Conservation (phyloP, 2,329 filamentous ascomycete species). For the Trichoderma simmonsii region DNA sequence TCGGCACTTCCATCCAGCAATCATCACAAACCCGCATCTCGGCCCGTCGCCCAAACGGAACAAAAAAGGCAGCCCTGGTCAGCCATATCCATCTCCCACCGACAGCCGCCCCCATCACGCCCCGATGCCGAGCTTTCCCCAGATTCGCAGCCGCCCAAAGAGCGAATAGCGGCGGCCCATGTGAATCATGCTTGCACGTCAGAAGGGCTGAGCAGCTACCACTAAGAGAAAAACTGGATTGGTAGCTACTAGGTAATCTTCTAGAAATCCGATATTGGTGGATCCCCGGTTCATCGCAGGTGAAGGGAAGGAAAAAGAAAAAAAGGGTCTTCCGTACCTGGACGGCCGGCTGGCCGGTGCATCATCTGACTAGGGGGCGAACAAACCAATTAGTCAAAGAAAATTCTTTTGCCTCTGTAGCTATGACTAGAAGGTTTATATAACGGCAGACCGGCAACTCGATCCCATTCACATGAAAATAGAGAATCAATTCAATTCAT, state of each 20-base stretch:
- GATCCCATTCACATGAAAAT: not conserved
- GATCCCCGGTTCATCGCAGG: not conserved
- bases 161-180: not conserved
- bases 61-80: not conserved
- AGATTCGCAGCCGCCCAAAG: not conserved
- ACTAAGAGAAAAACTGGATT: not conserved
- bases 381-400: not conserved
- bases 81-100: not conserved
- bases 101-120: not conserved
- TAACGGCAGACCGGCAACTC: not conserved
- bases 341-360: not conserved
- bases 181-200: not conserved
- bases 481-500: not conserved
- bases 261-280: not conserved
- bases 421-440: not conserved
- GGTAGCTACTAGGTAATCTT: not conserved
- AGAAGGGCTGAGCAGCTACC: not conserved
- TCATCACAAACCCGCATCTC: not conserved
- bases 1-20: not conserved
- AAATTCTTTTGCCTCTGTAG: not conserved
- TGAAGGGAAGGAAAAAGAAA: not conserved
- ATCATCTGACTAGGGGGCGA: not conserved
- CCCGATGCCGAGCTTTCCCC: constrained; percentile 16
- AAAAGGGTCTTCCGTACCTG: not conserved
- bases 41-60: not conserved